A percentile compares a stretch with the other conserved stretches of the same genome.
phyloP scores from a whole-genome alignment of 169 alveolate species.

The Amoebophrya sp. region DNA sequence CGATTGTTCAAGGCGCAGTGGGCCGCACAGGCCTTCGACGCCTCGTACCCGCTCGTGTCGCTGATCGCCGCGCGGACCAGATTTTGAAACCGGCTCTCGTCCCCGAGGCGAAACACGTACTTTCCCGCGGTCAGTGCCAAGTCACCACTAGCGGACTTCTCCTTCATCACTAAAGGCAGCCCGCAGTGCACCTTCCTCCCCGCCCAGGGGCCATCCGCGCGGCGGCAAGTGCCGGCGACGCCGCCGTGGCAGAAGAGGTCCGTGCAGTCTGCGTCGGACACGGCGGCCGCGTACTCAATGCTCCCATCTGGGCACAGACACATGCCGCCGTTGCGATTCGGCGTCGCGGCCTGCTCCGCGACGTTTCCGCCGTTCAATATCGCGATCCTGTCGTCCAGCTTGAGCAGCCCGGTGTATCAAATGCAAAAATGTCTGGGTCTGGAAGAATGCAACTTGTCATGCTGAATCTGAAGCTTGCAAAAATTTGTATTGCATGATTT shows the following conservation, averaged over 20 bases:
- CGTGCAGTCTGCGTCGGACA: background rate
- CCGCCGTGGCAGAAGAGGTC: background rate
- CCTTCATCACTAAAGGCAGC: background rate
- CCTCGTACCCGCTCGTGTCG: background rate
- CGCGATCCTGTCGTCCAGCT: too few relatives aligned
- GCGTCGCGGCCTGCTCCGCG: too few relatives aligned
- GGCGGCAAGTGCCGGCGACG: background rate
- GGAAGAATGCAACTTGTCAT: too few relatives aligned
- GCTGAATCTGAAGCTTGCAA: too few relatives aligned
- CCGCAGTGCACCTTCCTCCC: background rate
- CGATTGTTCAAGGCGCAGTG: background rate
- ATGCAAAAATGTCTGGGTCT: too few relatives aligned
- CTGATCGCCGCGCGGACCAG: background rate
- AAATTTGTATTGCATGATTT: too few relatives aligned
- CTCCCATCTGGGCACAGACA: background rate
- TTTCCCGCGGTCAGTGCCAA: background rate
- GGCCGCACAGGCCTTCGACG: background rate
- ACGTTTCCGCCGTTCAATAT: too few relatives aligned
- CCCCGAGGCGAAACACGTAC: background rate
- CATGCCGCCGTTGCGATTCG: background rate
- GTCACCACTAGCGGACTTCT: background rate
- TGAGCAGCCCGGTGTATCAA: too few relatives aligned
- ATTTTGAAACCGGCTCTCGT: background rate
- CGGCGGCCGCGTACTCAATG: background rate
- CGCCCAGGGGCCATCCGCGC: background rate